Percentiles rank a stretch among this genome's conserved stretches.
Evolutionary conservation across 768 basidiomycete species (phyloP).

Genomic region (Termitomyces eurrhizus): DNA sequence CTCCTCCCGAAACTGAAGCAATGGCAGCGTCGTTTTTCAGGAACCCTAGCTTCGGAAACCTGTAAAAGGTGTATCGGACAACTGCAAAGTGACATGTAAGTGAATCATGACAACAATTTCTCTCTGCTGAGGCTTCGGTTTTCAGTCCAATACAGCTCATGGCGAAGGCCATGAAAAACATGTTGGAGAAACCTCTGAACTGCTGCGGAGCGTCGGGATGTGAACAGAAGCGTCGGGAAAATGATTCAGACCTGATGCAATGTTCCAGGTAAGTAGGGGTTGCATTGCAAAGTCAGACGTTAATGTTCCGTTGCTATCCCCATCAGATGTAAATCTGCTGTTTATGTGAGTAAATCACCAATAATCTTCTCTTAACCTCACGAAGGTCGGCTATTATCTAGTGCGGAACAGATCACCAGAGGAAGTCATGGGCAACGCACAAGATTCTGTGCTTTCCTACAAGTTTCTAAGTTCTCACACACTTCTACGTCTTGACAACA

Average conservation of each 20-base stretch:
- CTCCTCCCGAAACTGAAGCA: conserved; percentile 28
- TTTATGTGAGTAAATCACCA: conserved; percentile 33
- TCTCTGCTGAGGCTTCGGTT: background rate
- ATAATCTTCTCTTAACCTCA: conserved; percentile 2
- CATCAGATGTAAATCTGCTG: conserved; percentile 37
- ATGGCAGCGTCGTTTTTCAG: conserved; percentile 27
- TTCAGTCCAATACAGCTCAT: conserved; percentile 24
- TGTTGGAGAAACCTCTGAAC: conserved; percentile 25
- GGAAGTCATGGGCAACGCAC: conserved; percentile 31
- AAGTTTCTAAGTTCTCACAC: conserved; percentile 22
- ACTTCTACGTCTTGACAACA: background rate
- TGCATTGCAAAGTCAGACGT: background rate
- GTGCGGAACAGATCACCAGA: conserved; percentile 35
- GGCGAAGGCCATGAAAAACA: conserved; percentile 23
- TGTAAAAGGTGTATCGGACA: conserved; percentile 31
- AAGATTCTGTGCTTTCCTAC: conserved; percentile 30
- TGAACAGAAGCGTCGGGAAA: conserved; percentile 14
- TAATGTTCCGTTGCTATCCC: background rate
- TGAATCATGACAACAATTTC: background rate
- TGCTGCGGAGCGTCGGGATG: conserved; percentile 30
- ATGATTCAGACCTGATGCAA: conserved; percentile 28
- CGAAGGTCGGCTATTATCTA: conserved; percentile 6
- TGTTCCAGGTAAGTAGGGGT: conserved; percentile 29
- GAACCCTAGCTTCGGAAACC: conserved; percentile 28
- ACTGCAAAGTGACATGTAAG: conserved; percentile 22